These are phyloP conservation scores for Spathaspora arborariae DNA, from an alignment of 805 yeast genomes.

Conservation along the genomic window DNA sequence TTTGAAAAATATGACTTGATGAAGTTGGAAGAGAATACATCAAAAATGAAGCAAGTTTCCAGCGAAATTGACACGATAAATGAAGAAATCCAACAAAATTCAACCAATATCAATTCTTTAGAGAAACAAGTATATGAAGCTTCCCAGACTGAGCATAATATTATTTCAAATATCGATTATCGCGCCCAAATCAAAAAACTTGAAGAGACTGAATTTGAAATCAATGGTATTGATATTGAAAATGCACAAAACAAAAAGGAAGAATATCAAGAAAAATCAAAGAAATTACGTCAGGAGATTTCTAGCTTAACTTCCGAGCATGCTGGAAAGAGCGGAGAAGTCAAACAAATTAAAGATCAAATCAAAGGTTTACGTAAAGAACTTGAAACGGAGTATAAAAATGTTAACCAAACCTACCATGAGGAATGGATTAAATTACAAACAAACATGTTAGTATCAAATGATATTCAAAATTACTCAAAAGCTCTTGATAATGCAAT, in stretches of 20 bases:
- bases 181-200: slow-evolving; percentile 42
- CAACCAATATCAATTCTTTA: slow-evolving; percentile 22
- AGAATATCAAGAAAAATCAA: slow-evolving; percentile 57
- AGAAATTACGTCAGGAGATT: slow-evolving; percentile 45
- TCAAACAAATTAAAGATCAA: slow-evolving; percentile 77
- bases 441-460: slow-evolving; percentile 69
- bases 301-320: slow-evolving; percentile 56
- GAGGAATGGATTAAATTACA: slow-evolving; percentile 73
- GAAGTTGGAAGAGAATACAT: slow-evolving; percentile 21
- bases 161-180: slow-evolving; percentile 62
- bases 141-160: slow-evolving; percentile 55
- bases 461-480: slow-evolving; percentile 76
- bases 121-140: slow-evolving; percentile 52
- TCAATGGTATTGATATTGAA: slow-evolving; percentile 45
- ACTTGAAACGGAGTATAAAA: slow-evolving; percentile 64
- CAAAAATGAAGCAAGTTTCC: slow-evolving; percentile 20
- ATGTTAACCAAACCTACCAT: slow-evolving; percentile 60
- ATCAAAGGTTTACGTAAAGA: slow-evolving; percentile 53
- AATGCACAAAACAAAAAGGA: slow-evolving; percentile 61
- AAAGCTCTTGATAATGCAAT: slow-evolving; percentile 90
- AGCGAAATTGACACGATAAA: slow-evolving; percentile 10
- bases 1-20: slow-evolving; percentile 20
- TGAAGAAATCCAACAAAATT: slow-evolving; percentile 18
- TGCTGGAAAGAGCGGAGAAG: slow-evolving; percentile 81
- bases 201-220: slow-evolving; percentile 29